Evolutionary conservation across 73 alveolate species (phyloP).

Genomic region (Paramecium bursaria): DNA sequence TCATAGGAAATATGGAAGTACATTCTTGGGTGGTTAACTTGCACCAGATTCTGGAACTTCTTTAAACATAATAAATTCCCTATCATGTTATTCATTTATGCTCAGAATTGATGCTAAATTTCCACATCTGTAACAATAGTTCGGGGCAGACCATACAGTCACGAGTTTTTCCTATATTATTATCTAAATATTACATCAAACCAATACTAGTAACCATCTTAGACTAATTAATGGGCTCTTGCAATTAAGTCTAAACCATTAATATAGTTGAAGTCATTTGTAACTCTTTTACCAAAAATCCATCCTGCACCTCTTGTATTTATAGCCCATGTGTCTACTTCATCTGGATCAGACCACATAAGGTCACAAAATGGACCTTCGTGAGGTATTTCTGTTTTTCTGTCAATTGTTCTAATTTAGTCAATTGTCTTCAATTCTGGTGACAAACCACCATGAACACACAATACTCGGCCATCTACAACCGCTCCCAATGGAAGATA

Average conservation of each 20-base stretch:
- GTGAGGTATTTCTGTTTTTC: constrained; percentile 94
- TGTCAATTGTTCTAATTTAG: constrained; percentile 79
- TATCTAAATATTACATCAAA: constrained; percentile 72
- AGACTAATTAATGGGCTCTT: constrained; percentile 94
- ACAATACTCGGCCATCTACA: constrained; percentile 83
- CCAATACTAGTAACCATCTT: constrained; percentile 93
- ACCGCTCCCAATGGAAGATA: constrained; percentile 92
- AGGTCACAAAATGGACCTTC: constrained; percentile 98
- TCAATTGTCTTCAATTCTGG: constrained; percentile 85
- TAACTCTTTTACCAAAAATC: constrained; percentile 94
- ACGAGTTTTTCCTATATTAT: constrained; percentile 82
- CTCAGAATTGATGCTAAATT: constrained; percentile 88
- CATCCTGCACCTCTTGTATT: constrained; percentile 97
- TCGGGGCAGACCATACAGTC: constrained; percentile 98
- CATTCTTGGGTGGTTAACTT: constrained; percentile 63
- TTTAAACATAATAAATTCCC: constrained; percentile 75
- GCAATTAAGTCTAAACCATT: constrained; percentile 86
- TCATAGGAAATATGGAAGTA: constrained; percentile 71
- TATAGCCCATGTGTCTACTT: constrained; percentile 91
- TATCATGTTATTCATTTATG: constrained; percentile 82
- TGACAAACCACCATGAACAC: constrained; percentile 97
- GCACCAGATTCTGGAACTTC: constrained; percentile 70
- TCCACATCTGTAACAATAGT: constrained; percentile 96
- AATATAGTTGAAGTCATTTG: constrained; percentile 89
- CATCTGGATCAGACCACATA: constrained; percentile 98